Base-by-base conservation (phyloP, 2,329 filamentous ascomycete genomes). In the Neofusicoccum parvum region DNA sequence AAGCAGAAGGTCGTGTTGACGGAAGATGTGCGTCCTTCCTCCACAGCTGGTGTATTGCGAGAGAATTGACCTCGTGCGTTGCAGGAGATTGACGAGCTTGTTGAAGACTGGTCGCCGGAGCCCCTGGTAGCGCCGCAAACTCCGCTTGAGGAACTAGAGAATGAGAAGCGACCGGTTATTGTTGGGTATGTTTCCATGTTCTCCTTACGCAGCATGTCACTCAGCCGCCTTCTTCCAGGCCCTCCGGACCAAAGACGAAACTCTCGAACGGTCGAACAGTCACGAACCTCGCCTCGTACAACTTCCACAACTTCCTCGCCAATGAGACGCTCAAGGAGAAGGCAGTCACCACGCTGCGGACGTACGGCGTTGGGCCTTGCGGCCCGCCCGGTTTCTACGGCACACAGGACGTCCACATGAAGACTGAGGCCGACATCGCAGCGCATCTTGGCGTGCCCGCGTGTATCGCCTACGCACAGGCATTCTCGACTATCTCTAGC, bases 381-480 rank as follows among this genome's bases (percentile, higher is more conserved):
- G 95, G 95, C 20, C 95, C 95, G 17, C 95, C 95, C 5, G 94
- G 96, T 69, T 99, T 99, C 81, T 99, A 99, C 81, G 95, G 94
- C 69, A 99, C 93, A 37, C 94, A 98, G 78, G 95, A 99, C 79
- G 94, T 98, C 51, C 95, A 99, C 79, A 94, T 97, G 87, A 95
- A 96, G 82, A 93, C 92, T 15, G 95, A 99, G 80, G 88, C 92
- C 65, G 94, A 98, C 76, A 94, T 99, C 74, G 93, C 95, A 27
- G 87, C 91, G 10, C 96, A 94, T 75, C 80, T 99, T 32, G 95
- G 95, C 27, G 92, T 92, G 1, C 88, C 94, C 64, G 89, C 90
- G 37, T 96, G 92, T 75, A 98, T 99, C 70, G 89, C 99, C 67
- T 99, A 99, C 75, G 92, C 95, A 0, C 95, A 99, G 76, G 90